Evolutionary conservation across 192 early-diverging fungal species (phyloP).

Genomic region (Coemansia sp.): DNA sequence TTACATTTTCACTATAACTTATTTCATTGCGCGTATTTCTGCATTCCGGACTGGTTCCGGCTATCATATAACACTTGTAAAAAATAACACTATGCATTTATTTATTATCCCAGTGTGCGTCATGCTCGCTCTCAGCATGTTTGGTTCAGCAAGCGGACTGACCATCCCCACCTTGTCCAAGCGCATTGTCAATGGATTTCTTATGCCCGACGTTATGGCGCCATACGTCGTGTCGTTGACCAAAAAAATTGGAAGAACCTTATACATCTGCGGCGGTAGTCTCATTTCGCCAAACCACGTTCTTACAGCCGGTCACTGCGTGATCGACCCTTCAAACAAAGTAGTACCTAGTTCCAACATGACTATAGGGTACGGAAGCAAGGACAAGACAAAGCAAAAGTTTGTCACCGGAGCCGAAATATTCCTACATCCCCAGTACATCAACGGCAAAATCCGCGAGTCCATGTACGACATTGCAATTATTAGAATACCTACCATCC

Average conservation of each 20-base stretch:
- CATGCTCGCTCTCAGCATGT: not conserved
- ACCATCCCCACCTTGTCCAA: constrained; percentile 11
- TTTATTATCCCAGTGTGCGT: not conserved
- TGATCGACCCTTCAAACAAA: constrained; percentile 13
- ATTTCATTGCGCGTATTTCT: not conserved
- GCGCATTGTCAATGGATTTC: constrained; percentile 31
- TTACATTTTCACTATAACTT: not conserved
- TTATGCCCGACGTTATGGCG: constrained; percentile 18
- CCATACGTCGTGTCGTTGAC: constrained; percentile 24
- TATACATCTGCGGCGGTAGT: constrained; percentile 41
- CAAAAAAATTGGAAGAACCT: not conserved
- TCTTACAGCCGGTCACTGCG: constrained; percentile 43
- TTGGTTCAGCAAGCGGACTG: not conserved
- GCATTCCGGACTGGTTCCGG: not conserved
- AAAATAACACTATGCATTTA: not conserved
- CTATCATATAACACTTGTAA: not conserved
- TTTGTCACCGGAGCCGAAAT: constrained; percentile 11
- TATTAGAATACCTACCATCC: constrained; percentile 19
- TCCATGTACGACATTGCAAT: constrained; percentile 36
- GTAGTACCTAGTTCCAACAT: constrained; percentile 9
- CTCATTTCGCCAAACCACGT: constrained; percentile 33
- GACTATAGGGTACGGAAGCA: constrained; percentile 29
- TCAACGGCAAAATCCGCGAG: not conserved
- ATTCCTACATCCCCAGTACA: constrained; percentile 24
- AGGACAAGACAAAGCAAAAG: constrained; percentile 19